Conservation (phyloP, 164 flowering plant genomes). For the Aristolochia contorta region DNA sequence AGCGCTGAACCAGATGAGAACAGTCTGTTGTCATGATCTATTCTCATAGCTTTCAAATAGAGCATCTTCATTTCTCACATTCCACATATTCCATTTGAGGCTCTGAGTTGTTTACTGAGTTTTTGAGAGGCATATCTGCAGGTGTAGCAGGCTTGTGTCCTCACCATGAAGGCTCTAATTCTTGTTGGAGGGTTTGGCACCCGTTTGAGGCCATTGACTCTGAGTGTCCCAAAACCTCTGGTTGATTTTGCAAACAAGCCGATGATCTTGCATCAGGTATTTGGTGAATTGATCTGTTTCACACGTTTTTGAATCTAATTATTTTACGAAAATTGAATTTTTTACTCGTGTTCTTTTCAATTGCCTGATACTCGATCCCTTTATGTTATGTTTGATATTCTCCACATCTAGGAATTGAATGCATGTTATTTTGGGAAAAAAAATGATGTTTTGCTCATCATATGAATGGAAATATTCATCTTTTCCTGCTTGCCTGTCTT, state of each 20-base stretch:
- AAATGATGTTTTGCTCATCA: no score
- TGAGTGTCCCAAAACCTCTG: constrained; percentile 94
- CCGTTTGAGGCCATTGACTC: constrained; percentile 95
- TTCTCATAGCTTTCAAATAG: neutral
- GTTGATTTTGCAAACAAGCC: constrained; percentile 99
- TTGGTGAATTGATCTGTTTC: neutral
- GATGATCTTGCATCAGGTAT: constrained; percentile 97
- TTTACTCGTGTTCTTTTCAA: no score
- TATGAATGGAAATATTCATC: no score
- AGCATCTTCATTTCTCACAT: neutral
- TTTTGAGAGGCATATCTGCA: constrained; percentile 17
- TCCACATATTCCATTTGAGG: neutral
- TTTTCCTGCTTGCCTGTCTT: no score
- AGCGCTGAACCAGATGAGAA: neutral
- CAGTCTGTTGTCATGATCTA: neutral
- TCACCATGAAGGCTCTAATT: constrained; percentile 95
- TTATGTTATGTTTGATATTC: no score
- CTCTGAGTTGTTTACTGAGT: neutral
- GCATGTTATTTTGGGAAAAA: no score
- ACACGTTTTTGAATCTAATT: no score
- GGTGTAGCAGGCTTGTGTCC: constrained; percentile 14
- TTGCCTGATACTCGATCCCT: no score
- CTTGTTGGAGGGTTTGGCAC: constrained; percentile 99
- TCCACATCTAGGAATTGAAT: no score
- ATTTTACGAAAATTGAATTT: no score